Base-by-base conservation (phyloP, 352 stramenopile genomes). In the Phytopythium mirpurense region DNA sequence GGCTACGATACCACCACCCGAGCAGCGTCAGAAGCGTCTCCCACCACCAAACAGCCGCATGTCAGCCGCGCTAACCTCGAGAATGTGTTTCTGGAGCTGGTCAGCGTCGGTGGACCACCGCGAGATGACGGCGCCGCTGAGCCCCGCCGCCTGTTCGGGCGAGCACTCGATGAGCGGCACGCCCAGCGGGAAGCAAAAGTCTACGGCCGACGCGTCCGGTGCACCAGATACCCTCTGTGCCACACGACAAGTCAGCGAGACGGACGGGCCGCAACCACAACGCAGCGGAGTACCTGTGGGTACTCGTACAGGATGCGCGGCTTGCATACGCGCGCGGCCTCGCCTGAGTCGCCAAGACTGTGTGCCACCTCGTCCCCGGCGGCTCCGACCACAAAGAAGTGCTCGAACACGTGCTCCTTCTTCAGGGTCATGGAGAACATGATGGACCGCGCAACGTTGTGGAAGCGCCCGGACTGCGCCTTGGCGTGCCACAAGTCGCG, bases 151-250 rank as follows among this genome's bases (percentile, higher is more conserved):
- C 63, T 92, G 75, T 11, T 83, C 71, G 10, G 65, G 59, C 18
- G 70, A 81, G 57, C 79, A 92, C 34, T 67, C 67, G 16, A 69
- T 68, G 5, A 89, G 57, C 24, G 83, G 81, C 14, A 91, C 79
- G 34, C 83, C 83, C 19, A 69, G 64, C 1, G 83, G 83, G 51
- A 94, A 94, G 47, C 83, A 94, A 62, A 94, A 94, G 50, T 89
- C 78, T 1, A 74, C 81, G 9, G 91, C 65, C 0, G 72, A 76
- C 7, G 67, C 65, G 57, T 86, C 80, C 6, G 71, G 68, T 21
- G 65, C 26, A 26, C 70, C 60, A 51, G 65, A 66, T 14, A 60
- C 48, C 63, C 59, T 46, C 60, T 77, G 54, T 5, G 38, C 8
- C 27, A 16, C 41, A 15, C 2, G 2, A 31, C 11, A 3, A 10